Evolutionary conservation across 2,329 filamentous ascomycete genomes (phyloP), one percentile per base, ranked within the genome.

Genomic region (Penicillium sp.): DNA sequence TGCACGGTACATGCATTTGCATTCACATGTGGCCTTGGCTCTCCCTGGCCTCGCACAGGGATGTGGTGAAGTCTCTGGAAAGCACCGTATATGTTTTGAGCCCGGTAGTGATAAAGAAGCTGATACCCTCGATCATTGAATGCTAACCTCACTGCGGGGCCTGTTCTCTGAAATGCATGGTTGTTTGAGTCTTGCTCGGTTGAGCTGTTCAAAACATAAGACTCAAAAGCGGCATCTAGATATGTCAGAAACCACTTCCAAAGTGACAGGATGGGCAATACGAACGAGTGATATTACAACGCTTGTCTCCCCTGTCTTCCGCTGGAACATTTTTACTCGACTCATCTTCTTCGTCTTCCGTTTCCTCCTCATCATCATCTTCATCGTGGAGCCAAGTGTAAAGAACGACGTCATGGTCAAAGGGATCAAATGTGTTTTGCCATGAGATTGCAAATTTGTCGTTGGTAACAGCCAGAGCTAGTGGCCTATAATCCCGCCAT

Each of bases 111-210:
- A 45, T 74, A 70, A 14, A 76, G 66, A 32, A 75, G 47, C 56
- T 76, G 74, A 14, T 40, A 56, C 8, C 59, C 66, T 44, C 61
- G 60, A 51, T 76, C 72, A 42, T 75, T 76, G 56, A 75, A 74
- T 19, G 57, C 41, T 42, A 76, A 45, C 5, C 63, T 61, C 26
- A 63, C 64, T 6, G 68, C 57, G 7, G 73, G 67, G 7, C 66
- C 64, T 26, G 51, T 58, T 13, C 54, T 49, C n/a, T 48, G 29
- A 13, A 43, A 16, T 8, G 36, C 26, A n/a, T 30, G 38, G 13
- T 51, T 38, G 43, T 46, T 35, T 30, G 16, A 11, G 18, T 35
- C 39, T 30, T 53, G 45, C n/a, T 47, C 47, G 35, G 43, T 45
- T 10, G 55, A 50, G 23, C 65, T 59, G 11, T 61, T 40, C 14